phyloP scores from a whole-genome alignment of 768 basidiomycete species.

The Lactifluus subvellereus region DNA sequence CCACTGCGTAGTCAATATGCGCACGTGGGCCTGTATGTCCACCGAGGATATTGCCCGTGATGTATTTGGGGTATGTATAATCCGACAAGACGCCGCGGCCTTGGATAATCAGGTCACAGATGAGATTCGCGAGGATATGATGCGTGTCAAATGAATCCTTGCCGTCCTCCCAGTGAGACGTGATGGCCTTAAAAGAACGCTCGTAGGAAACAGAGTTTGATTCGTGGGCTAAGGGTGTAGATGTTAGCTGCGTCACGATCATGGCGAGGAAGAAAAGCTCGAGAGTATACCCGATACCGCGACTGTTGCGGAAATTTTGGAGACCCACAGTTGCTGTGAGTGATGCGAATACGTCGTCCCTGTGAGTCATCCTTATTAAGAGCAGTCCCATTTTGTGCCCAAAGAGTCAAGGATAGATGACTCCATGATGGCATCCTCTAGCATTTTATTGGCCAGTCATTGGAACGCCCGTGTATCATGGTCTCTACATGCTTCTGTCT shows the following conservation, averaged over 20 bases:
- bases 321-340: slow-evolving; percentile 5
- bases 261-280: slow-evolving; percentile 10
- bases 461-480: slow-evolving; percentile 6
- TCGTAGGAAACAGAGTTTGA: background rate
- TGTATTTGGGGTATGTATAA: background rate
- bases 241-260: background rate
- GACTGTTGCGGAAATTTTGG: background rate
- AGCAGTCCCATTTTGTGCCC: slow-evolving; percentile 3
- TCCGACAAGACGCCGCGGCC: slow-evolving; percentile 2
- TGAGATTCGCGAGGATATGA: background rate
- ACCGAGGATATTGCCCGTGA: background rate
- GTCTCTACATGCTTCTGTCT: background rate
- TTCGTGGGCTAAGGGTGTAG: background rate
- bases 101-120: slow-evolving; percentile 4
- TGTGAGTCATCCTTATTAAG: no score
- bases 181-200: background rate
- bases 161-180: background rate
- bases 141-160: background rate
- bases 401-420: slow-evolving; percentile 10
- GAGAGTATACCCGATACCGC: background rate
- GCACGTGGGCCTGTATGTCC: background rate
- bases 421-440: background rate
- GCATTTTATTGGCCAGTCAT: slow-evolving; percentile 1
- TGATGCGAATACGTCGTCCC: no score
- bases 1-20: background rate